Percentiles rank a stretch among this genome's conserved stretches.
Conservation (phyloP, 345 rosid genomes). For the Cardamine chenopodiifolia region DNA sequence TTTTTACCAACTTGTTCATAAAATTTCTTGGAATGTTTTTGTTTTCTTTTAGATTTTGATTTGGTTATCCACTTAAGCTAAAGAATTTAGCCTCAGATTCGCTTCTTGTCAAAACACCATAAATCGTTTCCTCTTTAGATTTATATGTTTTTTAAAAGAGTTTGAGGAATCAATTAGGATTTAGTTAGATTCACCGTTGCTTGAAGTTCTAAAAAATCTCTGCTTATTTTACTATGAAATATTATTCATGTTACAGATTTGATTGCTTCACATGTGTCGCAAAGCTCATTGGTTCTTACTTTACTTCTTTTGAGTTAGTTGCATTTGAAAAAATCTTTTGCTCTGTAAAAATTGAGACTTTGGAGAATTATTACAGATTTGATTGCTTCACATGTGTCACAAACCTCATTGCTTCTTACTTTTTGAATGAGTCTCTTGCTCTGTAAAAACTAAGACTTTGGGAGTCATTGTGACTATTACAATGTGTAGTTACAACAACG, state of each 20-base stretch:
- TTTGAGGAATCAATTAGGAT: constrained; percentile 12
- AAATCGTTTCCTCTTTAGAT: background rate
- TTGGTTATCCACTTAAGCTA: constrained; percentile 18
- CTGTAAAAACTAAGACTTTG: constrained; percentile 25
- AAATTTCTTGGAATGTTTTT: background rate
- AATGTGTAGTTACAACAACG: constrained; percentile 65
- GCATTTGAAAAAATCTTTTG: background rate
- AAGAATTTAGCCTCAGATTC: constrained; percentile 26
- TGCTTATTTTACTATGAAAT: background rate
- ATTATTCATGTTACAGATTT: background rate
- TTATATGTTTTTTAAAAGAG: background rate
- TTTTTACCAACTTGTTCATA: background rate
- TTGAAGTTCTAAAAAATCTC: background rate
- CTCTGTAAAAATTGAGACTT: constrained; percentile 4
- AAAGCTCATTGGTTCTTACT: background rate
- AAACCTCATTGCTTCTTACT: background rate
- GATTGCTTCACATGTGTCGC: background rate
- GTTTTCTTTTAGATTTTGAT: background rate
- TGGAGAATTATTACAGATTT: background rate
- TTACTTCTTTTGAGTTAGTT: background rate
- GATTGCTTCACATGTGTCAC: background rate
- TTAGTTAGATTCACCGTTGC: constrained; percentile 17
- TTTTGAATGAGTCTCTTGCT: constrained; percentile 2
- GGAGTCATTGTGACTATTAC: background rate
- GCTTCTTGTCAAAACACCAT: background rate